A percentile compares a stretch with the other conserved stretches of the same genome.
Conservation (phyloP, 176 grass and related monocot species). For the Aechmea fasciata region DNA sequence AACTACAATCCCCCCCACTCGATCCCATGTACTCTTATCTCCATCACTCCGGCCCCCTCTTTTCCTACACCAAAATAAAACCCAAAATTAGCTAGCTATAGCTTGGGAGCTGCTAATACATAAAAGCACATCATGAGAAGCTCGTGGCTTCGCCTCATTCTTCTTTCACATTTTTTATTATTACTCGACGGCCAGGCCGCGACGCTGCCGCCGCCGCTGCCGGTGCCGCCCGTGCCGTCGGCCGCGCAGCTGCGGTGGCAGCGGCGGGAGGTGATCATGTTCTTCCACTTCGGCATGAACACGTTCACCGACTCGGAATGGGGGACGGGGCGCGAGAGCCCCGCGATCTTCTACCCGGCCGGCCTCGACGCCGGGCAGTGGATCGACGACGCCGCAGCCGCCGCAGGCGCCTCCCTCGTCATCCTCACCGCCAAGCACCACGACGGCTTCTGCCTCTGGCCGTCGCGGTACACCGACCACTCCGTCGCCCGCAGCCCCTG, state of each 20-base stretch:
- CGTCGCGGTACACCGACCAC: slow-evolving; percentile 61
- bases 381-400: slow-evolving; percentile 45
- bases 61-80: no score
- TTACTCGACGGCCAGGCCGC: not conserved
- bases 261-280: slow-evolving; percentile 87
- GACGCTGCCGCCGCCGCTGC: slow-evolving; percentile 38
- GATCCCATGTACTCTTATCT: no score
- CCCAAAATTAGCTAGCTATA: no score
- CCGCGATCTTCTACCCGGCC: slow-evolving; percentile 35
- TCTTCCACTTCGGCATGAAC: slow-evolving; percentile 99
- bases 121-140: not conserved
- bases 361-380: slow-evolving; percentile 58
- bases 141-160: not conserved
- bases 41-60: no score
- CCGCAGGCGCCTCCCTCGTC: slow-evolving; percentile 46
- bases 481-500: slow-evolving; percentile 60
- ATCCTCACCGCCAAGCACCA: slow-evolving; percentile 95
- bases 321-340: slow-evolving; percentile 58
- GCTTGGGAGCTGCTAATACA: not conserved
- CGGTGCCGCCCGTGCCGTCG: slow-evolving; percentile 51
- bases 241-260: slow-evolving; percentile 77
- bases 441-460: slow-evolving; percentile 97
- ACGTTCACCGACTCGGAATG: slow-evolving; percentile 85
- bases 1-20: no score
- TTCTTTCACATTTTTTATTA: not conserved